Evolutionary conservation across 2,329 filamentous ascomycete species (phyloP), one percentile per base, ranked within the genome.

Genomic region (Scedosporium dehoogii): DNA sequence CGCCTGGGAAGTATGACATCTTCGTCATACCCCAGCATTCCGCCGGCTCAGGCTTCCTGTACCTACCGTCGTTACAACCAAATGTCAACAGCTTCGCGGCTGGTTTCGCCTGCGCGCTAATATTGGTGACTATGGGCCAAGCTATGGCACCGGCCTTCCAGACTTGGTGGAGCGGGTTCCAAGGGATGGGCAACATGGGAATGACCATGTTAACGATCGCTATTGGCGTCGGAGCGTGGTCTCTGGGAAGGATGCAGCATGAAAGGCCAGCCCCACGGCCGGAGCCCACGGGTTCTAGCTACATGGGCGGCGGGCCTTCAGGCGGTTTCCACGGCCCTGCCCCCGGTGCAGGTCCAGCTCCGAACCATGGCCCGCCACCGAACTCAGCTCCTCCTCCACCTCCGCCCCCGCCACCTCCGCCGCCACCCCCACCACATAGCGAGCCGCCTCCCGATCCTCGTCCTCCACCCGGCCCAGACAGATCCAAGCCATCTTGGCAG

Each of bases 1-100:
- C 93, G 2, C 82, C 89, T 1, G 92, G 93, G 62, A 96, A 94
- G 72, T 97, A 96, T 75, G 93, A 97, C 78, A 96, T 97, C 72
- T 97, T 97, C 78, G 89, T 97, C 73, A 92, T 97, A 70, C 93
- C 93, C 6, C 91, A 92, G 57, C 92, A 96, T 74, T 93, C 92
- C 10, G 83, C 92, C 6, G 93, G 93, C 61, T 85, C 87, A 0
- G 93, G 93, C 41, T 97, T 97, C 74, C 79, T 97, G 29, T 97
- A 97, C 73, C 84, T 97, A n/a, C 93, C 93, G 0, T 96, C 92
- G 0, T 75, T 97, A 65, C 84, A 88, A 70, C 89, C 91, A 21
- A 90, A 94, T 70, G 82, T 88, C 70, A 96, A 96, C 74, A 96
- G 91, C 75, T 97, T 97, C 73, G 82, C 92, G 23, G 92, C 92